Percentiles rank a stretch among this genome's conserved stretches.
These are phyloP conservation scores for Thymus quinquecostatus DNA, from an alignment of 257 asterid species.

Conservation along the genomic window DNA sequence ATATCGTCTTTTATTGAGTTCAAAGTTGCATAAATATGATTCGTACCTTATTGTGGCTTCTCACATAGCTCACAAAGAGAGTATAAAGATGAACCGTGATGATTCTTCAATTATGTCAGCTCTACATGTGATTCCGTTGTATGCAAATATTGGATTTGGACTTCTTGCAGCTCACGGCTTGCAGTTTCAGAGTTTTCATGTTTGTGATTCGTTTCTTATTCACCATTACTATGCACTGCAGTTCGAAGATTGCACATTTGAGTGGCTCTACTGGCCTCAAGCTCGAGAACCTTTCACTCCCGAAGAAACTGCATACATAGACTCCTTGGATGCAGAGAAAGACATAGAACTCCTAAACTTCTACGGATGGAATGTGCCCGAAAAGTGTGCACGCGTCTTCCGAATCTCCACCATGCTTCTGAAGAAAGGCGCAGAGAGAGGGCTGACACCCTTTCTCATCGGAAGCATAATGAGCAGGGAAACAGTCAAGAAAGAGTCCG, in stretches of 20 bases:
- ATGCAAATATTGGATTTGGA: not conserved
- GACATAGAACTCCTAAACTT: constrained; percentile 63
- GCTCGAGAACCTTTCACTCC: constrained; percentile 56
- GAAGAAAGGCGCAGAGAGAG: constrained; percentile 72
- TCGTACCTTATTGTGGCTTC: not conserved
- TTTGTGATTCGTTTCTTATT: not conserved
- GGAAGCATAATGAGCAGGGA: constrained; percentile 78
- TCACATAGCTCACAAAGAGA: too few relatives aligned
- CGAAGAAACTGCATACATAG: constrained; percentile 56
- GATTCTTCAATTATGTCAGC: not conserved
- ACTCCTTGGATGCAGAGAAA: constrained; percentile 63
- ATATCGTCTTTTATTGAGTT: not conserved
- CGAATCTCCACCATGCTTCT: constrained; percentile 72
- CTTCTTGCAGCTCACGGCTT: not conserved
- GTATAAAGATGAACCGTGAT: constrained; percentile 2
- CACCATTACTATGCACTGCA: constrained; percentile 33
- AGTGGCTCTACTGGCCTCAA: constrained; percentile 94
- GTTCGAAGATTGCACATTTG: constrained; percentile 81
- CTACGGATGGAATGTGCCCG: constrained; percentile 67
- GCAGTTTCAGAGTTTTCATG: constrained; percentile 13
- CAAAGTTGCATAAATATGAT: not conserved
- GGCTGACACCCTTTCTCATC: constrained; percentile 59
- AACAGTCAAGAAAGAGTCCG: constrained; percentile 58
- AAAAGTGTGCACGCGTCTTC: constrained; percentile 54
- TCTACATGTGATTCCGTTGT: not conserved